Percentiles rank a stretch among this genome's conserved stretches.
Conservation (phyloP, 2,329 filamentous ascomycete genomes). For the Colletotrichum sp. region DNA sequence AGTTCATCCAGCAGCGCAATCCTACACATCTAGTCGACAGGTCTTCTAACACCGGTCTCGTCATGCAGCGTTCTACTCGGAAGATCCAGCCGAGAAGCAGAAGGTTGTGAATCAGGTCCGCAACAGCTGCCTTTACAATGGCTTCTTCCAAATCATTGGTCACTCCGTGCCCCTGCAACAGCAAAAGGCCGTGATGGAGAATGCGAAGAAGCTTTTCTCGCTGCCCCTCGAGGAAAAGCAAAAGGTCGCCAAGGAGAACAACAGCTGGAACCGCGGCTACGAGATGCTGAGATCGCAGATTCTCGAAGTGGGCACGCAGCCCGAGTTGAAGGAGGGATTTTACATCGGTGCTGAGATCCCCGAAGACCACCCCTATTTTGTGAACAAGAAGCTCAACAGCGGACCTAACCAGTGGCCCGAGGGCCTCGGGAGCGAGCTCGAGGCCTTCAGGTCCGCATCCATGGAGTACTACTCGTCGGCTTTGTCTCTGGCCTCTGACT, state of each 20-base stretch:
- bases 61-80: constrained; percentile 22
- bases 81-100: constrained; percentile 26
- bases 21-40: no score
- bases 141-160: constrained; percentile 58
- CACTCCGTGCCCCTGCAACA: constrained; percentile 46
- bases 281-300: constrained; percentile 51
- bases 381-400: constrained; percentile 40
- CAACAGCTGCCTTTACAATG: constrained; percentile 47
- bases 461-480: constrained; percentile 45
- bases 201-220: constrained; percentile 50
- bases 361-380: constrained; percentile 42
- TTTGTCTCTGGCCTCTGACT: constrained; percentile 39
- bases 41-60: not conserved
- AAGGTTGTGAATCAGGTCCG: constrained; percentile 39
- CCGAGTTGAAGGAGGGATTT: constrained; percentile 52
- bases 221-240: constrained; percentile 46
- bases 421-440: constrained; percentile 29
- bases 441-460: constrained; percentile 38
- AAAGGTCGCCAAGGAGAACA: constrained; percentile 38
- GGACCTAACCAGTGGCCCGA: constrained; percentile 49
- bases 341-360: constrained; percentile 45
- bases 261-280: constrained; percentile 52
- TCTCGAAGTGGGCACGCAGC: constrained; percentile 44
- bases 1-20: not conserved
- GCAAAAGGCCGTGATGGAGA: constrained; percentile 43